Evolutionary conservation across 1,284 basidiomycete genomes (phyloP), one percentile per base, ranked within the genome.

Genomic region (Pseudozyma sp.): DNA sequence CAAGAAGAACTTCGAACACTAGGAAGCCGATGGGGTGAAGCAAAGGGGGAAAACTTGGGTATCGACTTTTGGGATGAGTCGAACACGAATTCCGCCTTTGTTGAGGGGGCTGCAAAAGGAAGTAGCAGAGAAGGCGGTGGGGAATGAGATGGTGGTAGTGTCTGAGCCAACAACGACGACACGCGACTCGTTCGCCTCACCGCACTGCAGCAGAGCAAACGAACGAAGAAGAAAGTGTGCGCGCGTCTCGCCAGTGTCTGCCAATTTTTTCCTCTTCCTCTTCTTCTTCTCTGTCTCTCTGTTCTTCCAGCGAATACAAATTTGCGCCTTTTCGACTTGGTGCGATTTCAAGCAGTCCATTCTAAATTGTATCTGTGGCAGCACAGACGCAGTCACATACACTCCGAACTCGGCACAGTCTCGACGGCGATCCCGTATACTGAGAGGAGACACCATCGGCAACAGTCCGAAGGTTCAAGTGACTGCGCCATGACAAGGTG

Each of bases 41-140:
- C 66, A 68, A 68, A 68, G 66, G 66, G 51, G 54, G 66, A 56
- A 63, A 68, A 68, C 59, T 68, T 62, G 51, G 66, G 51, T 46
- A 42, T 53, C 50, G 54, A 53, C 29, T 50, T 50, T 33, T 52
- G n/a, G 7, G 29, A 8, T 14, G 24, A 54, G 35, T 47, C 51
- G 65, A 68, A 68, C 66, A 43, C 45, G 66, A 55, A 54, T 55
- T 59, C 66, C 66, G 63, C 66, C 66, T 68, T 50, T 30, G 11
- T 50, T 46, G 43, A 7, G 31, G 14, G 4, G 2, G 35, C 8
- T 37, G 35, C 9, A 10, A 37, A 42, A 51, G 37, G 29, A 34
- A 35, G 62, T 54, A 73, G 70, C 70, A 73, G 70, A 73, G 70
- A 73, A 73, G 70, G 70, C 70, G 35, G 42, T 24, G 13, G 30